Evolutionary conservation across 495 filamentous ascomycete genomes (phyloP), one percentile per base, ranked within the genome.

Genomic region (Letharia columbiana): DNA sequence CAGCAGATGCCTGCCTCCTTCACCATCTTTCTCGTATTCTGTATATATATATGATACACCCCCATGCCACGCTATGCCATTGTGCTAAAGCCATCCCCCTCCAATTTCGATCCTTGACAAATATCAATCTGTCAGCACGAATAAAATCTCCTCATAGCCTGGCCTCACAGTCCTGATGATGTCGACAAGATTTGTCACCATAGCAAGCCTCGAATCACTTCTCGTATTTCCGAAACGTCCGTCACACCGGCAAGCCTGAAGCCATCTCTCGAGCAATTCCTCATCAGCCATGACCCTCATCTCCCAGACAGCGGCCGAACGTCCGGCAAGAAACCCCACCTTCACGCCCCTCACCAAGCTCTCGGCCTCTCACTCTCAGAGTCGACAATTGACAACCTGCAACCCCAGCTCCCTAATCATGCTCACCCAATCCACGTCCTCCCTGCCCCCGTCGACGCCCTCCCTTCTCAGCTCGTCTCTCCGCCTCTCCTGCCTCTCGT

Each of bases 401-500:
- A 71, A 47, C 15, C 70, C 70, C 49, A 66, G 40, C 52, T 71
- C 70, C 45, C 58, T 63, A 54, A 71, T 60, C 62, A 70, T 59
- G 12, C 56, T 52, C 20, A 71, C 65, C 70, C 70, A 71, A 52
- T 71, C 70, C 44, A 71, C 70, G 62, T 49, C 60, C n/a, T 49
- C 47, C 54, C 18, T 13, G 10, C 44, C 61, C 18, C 33, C 47
- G 13, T n/a, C 60, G 17, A 62, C 44, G 18, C 56, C 42, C 35
- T 58, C 18, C 42, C 58, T 23, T 18, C 45, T 63, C 60, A 64
- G 28, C 39, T 67, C 60, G 4, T 17, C 47, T 28, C 56, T 31
- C 33, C 65, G 39, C 47, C 13, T 40, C 20, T 75, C 73, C 68
- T 84, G 81, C 65, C 73, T 69, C 65, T 85, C 79, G 65, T 79